Conservation (phyloP, 139 green algal genomes). For the Coelastrella sp. region DNA sequence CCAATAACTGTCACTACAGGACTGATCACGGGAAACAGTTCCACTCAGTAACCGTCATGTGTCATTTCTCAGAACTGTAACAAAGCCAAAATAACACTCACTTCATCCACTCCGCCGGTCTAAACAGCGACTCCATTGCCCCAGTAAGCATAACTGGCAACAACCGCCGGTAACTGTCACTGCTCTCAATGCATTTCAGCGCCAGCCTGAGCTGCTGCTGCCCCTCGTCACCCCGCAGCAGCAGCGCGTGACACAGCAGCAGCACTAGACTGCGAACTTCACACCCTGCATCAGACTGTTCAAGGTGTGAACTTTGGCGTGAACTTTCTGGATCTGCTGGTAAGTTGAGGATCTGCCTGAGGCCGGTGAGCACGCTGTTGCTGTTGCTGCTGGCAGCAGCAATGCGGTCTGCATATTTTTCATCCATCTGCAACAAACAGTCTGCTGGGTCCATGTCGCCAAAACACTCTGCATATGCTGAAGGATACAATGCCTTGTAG, state of each 20-base stretch:
- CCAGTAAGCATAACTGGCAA: not conserved
- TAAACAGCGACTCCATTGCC: not conserved
- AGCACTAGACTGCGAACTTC: not conserved
- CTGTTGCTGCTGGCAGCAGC: not conserved
- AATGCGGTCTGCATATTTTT: not conserved
- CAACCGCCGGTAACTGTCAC: not conserved
- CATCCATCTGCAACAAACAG: not conserved
- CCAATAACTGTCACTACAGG: too few species aligned
- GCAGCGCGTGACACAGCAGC: slow-evolving; percentile 33
- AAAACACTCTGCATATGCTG: not conserved
- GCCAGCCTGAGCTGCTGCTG: not conserved
- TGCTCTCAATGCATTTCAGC: not conserved
- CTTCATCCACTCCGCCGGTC: not conserved
- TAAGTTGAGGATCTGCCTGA: not conserved
- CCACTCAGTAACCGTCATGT: too few species aligned
- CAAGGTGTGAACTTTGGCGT: not conserved
- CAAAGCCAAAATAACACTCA: not conserved
- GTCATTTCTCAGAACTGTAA: too few species aligned
- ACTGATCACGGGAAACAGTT: too few species aligned
- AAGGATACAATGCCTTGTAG: not conserved
- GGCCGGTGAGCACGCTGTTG: not conserved
- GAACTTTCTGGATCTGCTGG: not conserved
- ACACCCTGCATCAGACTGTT: not conserved
- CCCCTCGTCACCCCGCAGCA: slow-evolving; percentile 8
- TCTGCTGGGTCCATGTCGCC: not conserved